Percentiles rank a stretch among this genome's conserved stretches.
These are phyloP conservation scores for Populus alba DNA, from an alignment of 345 rosid species.

Conservation along the genomic window DNA sequence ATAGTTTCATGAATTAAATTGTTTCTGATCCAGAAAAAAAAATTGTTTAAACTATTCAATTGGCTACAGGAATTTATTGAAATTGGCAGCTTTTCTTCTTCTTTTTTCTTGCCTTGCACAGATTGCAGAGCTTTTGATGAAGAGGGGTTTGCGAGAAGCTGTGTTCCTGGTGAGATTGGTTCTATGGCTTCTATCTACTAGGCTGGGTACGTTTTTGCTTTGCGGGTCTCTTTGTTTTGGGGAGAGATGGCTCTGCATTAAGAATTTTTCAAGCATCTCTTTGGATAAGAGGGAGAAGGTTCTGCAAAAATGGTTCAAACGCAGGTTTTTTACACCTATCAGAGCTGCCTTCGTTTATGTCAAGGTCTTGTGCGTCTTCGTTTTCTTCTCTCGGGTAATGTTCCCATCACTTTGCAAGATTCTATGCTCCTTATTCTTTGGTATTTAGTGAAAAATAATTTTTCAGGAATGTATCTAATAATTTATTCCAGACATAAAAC, in stretches of 20 bases:
- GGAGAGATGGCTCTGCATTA: conserved; percentile 47
- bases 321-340: conserved; percentile 44
- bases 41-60: not conserved
- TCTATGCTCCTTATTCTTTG: not conserved
- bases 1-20: too few relatives aligned
- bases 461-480: not conserved
- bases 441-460: not conserved
- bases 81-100: not conserved
- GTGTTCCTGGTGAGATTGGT: conserved; percentile 42
- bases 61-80: not conserved
- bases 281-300: conserved; percentile 60
- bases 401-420: not conserved
- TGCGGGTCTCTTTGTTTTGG: conserved; percentile 57
- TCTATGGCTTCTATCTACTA: conserved; percentile 48
- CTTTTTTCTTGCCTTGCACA: conserved; percentile 2
- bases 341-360: conserved; percentile 47
- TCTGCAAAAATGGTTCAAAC: conserved; percentile 47
- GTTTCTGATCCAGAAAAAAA: not conserved
- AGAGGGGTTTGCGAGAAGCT: conserved; percentile 27
- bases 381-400: conserved; percentile 59
- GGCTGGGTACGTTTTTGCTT: conserved; percentile 64
- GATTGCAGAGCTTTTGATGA: conserved; percentile 40
- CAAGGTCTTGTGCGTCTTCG: conserved; percentile 42
- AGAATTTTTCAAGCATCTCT: conserved; percentile 42
- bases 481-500: not conserved